Conservation (phyloP, 2,329 filamentous ascomycete genomes). For the Aspergillus clavatus region DNA sequence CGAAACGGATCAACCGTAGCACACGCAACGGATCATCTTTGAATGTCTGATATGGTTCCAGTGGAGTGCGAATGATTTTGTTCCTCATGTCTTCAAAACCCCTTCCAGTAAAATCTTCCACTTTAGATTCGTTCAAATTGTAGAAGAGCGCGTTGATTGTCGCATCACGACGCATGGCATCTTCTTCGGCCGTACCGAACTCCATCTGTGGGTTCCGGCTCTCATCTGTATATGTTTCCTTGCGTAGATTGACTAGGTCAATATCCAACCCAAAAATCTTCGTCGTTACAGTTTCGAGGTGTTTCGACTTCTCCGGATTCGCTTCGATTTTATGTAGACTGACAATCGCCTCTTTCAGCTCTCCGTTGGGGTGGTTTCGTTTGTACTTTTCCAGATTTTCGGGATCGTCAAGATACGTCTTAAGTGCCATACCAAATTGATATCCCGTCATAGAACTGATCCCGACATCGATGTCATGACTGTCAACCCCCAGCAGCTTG, state of each 20-base stretch:
- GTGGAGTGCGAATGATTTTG: slow-evolving; percentile 73
- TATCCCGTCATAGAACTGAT: slow-evolving; percentile 48
- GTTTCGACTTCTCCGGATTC: slow-evolving; percentile 95
- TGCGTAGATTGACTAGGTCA: slow-evolving; percentile 89
- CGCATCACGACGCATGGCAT: slow-evolving; percentile 82
- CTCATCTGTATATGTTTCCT: slow-evolving; percentile 84
- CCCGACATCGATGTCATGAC: slow-evolving; percentile 47
- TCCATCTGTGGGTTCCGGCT: slow-evolving; percentile 89
- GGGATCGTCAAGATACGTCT: slow-evolving; percentile 40
- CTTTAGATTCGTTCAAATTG: slow-evolving; percentile 70
- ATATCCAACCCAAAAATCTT: slow-evolving; percentile 81
- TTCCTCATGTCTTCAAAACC: slow-evolving; percentile 70
- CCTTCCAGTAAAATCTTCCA: slow-evolving; percentile 77
- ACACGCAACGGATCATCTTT: slow-evolving; percentile 88
- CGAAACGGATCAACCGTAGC: slow-evolving; percentile 81
- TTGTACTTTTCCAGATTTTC: slow-evolving; percentile 41
- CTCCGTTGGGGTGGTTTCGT: slow-evolving; percentile 40
- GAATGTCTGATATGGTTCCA: slow-evolving; percentile 88
- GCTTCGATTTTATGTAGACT: slow-evolving; percentile 81
- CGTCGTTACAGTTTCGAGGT: slow-evolving; percentile 86
- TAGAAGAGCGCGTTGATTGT: slow-evolving; percentile 96
- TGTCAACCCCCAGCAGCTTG: slow-evolving; percentile 44
- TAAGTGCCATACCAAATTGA: slow-evolving; percentile 42
- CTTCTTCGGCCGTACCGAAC: slow-evolving; percentile 86
- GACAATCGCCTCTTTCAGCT: slow-evolving; percentile 62